phyloP scores from a whole-genome alignment of 208 protist species.

The Crithidia brevicula region DNA sequence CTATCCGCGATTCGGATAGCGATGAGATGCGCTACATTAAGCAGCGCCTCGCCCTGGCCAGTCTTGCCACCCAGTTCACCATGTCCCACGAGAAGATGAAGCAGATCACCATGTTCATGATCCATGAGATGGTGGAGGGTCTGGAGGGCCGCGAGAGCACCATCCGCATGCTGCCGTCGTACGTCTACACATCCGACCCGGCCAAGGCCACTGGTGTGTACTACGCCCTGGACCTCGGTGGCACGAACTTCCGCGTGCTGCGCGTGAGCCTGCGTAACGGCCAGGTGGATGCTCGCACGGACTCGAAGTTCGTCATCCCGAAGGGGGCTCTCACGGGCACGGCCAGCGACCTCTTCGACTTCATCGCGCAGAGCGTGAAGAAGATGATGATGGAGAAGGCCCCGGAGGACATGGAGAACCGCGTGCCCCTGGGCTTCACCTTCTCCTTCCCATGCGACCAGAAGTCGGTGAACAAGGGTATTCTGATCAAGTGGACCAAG shows the following conservation, averaged over 20 bases:
- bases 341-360: constrained; percentile 82
- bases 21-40: constrained; percentile 74
- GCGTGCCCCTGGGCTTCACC: constrained; percentile 89
- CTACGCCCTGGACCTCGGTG: constrained; percentile 92
- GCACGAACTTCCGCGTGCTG: constrained; percentile 91
- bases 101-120: constrained; percentile 76
- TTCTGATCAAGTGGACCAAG: constrained; percentile 93
- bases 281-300: constrained; percentile 43
- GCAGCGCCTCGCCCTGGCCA: constrained; percentile 73
- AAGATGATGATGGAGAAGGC: constrained; percentile 60
- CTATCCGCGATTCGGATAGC: constrained; percentile 56
- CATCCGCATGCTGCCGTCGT: constrained; percentile 87
- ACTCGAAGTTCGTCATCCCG: constrained; percentile 70
- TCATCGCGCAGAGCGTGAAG: constrained; percentile 84
- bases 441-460: constrained; percentile 94
- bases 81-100: constrained; percentile 59
- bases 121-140: constrained; percentile 86
- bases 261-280: constrained; percentile 61
- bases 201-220: constrained; percentile 66
- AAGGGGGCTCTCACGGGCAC: constrained; percentile 48
- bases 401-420: constrained; percentile 63
- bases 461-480: constrained; percentile 69
- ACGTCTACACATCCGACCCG: constrained; percentile 74
- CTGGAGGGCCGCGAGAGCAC: constrained; percentile 77
- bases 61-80: constrained; percentile 74